A percentile compares a stretch with the other conserved stretches of the same genome.
These are phyloP conservation scores for Wickerhamomyces ciferrii DNA, from an alignment of 805 yeast genomes.

Conservation along the genomic window DNA sequence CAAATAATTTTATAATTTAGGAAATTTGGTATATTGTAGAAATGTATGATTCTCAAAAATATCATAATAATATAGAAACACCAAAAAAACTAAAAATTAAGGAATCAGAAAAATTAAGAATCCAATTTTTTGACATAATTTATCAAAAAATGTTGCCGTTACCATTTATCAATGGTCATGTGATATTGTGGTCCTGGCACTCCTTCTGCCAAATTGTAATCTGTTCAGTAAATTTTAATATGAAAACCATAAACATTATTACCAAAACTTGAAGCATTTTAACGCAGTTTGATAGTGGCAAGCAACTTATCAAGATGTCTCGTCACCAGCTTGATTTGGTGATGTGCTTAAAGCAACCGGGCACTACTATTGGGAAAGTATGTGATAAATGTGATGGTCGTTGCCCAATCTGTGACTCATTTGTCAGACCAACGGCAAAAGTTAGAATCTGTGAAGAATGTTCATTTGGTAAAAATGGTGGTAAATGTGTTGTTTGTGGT, in stretches of 20 bases:
- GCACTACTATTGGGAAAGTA: slow-evolving; percentile 60
- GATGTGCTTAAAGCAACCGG: slow-evolving; percentile 83
- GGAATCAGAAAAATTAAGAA: background rate
- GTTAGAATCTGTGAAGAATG: slow-evolving; percentile 85
- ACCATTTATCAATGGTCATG: background rate
- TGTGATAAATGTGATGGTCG: slow-evolving; percentile 88
- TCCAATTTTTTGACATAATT: background rate
- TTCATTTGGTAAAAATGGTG: slow-evolving; percentile 60
- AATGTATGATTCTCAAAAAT: background rate
- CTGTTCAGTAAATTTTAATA: background rate
- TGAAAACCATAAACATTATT: too few species aligned
- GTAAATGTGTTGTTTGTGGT: slow-evolving; percentile 78
- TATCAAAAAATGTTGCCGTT: background rate
- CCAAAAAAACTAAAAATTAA: background rate
- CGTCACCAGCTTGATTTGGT: slow-evolving; percentile 84
- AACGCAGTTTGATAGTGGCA: too few species aligned
- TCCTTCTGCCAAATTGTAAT: background rate
- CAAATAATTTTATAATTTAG: too few species aligned
- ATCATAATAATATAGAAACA: background rate
- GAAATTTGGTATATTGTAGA: too few species aligned
- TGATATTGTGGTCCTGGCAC: background rate
- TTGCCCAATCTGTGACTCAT: slow-evolving; percentile 88
- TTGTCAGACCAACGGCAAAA: slow-evolving; percentile 60
- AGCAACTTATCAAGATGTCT: slow-evolving; percentile 62
- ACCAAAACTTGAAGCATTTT: too few species aligned